A percentile compares a stretch with the other conserved stretches of the same genome.
Conservation (phyloP, 306 rosid genomes). For the Dryas alaskensis region DNA sequence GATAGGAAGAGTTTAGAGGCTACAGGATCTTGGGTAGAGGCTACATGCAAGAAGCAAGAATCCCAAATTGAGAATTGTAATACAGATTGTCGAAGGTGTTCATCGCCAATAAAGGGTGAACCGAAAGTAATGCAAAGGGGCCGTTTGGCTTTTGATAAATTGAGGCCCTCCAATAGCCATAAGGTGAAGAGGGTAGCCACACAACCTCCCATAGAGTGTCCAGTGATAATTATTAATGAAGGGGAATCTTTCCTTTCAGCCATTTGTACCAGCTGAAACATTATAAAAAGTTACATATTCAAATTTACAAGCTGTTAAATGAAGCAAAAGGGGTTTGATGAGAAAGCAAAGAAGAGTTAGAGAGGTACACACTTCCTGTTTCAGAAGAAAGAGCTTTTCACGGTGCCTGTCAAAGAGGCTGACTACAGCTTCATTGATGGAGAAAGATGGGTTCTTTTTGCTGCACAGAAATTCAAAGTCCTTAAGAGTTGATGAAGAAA, state of each 20-base stretch:
- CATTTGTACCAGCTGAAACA: background rate
- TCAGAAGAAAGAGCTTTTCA: conserved; percentile 24
- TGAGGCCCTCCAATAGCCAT: conserved; percentile 38
- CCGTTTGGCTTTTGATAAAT: conserved; percentile 31
- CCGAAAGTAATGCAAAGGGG: conserved; percentile 82
- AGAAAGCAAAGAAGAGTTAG: background rate
- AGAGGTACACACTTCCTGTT: conserved; percentile 27
- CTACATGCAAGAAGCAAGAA: conserved; percentile 68
- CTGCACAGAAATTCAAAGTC: conserved; percentile 46
- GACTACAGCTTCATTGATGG: conserved; percentile 32
- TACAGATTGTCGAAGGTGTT: conserved; percentile 34
- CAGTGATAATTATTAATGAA: conserved; percentile 53
- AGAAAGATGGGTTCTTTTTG: conserved; percentile 18
- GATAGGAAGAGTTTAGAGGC: conserved; percentile 21
- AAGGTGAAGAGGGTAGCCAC: conserved; percentile 72
- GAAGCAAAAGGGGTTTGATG: background rate
- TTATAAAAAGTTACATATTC: conserved; percentile 17
- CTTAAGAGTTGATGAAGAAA: conserved; percentile 27
- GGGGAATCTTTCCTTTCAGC: background rate
- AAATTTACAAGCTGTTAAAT: background rate
- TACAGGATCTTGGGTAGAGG: conserved; percentile 43
- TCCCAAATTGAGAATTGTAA: conserved; percentile 46
- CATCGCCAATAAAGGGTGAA: conserved; percentile 61
- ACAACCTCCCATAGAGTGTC: conserved; percentile 60
- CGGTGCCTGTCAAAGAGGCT: conserved; percentile 20